phyloP scores from a whole-genome alignment of 192 early-diverging fungal genomes.

The Rhizophagus sp. region DNA sequence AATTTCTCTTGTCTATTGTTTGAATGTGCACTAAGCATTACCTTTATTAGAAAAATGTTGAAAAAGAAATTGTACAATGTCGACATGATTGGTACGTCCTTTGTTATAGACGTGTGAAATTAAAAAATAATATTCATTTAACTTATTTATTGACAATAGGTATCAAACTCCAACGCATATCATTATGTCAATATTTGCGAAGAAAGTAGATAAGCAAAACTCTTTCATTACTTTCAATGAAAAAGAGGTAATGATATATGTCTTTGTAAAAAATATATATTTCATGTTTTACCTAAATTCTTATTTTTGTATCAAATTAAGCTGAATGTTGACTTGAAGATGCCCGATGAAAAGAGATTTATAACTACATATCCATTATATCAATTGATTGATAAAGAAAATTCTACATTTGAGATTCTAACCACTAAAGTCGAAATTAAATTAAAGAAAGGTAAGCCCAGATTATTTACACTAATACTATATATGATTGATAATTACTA shows the following conservation, averaged over 20 bases:
- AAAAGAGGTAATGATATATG: constrained; percentile 45
- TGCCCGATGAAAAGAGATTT: constrained; percentile 75
- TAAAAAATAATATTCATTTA: neutral
- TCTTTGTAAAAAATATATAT: neutral
- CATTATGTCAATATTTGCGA: constrained; percentile 91
- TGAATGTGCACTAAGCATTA: neutral
- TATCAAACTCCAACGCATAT: constrained; percentile 89
- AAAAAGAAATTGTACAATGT: constrained; percentile 68
- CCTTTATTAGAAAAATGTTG: constrained; percentile 32
- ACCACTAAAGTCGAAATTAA: constrained; percentile 80
- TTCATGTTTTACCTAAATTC: neutral
- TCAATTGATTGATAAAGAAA: constrained; percentile 71
- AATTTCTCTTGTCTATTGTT: neutral
- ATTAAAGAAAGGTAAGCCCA: constrained; percentile 64
- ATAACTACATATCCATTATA: constrained; percentile 69
- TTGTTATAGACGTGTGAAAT: neutral
- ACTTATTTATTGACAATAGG: constrained; percentile 20
- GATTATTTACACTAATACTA: neutral
- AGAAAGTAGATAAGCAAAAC: constrained; percentile 75
- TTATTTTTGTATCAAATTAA: constrained; percentile 12
- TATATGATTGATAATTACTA: neutral
- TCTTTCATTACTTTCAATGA: constrained; percentile 71
- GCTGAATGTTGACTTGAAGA: constrained; percentile 75
- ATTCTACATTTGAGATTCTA: constrained; percentile 63
- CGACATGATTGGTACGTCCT: constrained; percentile 75